These are phyloP conservation scores for Cetraspora pellucida DNA, from an alignment of 192 early-diverging fungal species.

Conservation along the genomic window DNA sequence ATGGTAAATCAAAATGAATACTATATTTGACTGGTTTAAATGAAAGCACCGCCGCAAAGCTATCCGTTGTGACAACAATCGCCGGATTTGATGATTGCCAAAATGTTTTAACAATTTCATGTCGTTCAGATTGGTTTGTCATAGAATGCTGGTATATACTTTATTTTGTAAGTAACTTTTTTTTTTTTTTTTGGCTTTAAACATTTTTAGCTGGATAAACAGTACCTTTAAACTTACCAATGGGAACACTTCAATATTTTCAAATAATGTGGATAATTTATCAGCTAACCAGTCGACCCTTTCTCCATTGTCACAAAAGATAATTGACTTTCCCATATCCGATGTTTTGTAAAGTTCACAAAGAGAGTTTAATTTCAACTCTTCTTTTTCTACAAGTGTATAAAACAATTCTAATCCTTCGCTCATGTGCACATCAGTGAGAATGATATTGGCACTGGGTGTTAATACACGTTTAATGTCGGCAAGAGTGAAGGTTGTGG, in stretches of 20 bases:
- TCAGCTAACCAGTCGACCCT: conserved; percentile 21
- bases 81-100: background rate
- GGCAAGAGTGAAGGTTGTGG: conserved; percentile 28
- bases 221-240: background rate
- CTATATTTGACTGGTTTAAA: conserved; percentile 19
- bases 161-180: background rate
- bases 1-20: conserved; percentile 31
- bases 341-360: conserved; percentile 15
- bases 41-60: background rate
- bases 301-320: conserved; percentile 28
- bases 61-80: background rate
- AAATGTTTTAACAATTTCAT: conserved; percentile 19
- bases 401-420: conserved; percentile 26
- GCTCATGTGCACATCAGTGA: conserved; percentile 7
- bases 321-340: conserved; percentile 3
- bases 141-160: background rate
- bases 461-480: conserved; percentile 17
- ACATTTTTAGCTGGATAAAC: background rate
- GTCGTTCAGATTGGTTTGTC: conserved; percentile 15
- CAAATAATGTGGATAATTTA: conserved; percentile 6
- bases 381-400: conserved; percentile 25
- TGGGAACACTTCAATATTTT: background rate
- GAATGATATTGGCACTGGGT: background rate
- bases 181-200: background rate
- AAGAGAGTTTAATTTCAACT: conserved; percentile 14